Conservation (phyloP, 768 basidiomycete genomes). For the Hypholoma fasciculare region DNA sequence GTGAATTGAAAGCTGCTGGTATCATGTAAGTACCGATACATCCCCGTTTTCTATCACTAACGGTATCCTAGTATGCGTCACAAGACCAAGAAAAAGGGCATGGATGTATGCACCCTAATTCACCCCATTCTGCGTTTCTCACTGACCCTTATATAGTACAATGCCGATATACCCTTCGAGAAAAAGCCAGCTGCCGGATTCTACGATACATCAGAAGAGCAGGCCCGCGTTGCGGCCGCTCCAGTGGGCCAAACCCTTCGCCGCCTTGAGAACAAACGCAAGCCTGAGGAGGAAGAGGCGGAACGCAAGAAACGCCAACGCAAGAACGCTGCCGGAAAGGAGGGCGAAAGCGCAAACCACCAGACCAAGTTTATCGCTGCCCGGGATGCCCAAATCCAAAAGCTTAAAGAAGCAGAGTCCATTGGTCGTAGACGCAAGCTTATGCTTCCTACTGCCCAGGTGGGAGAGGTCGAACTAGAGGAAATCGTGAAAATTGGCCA, state of each 20-base stretch:
- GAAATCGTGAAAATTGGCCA: conserved; percentile 99
- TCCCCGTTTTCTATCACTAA: not conserved
- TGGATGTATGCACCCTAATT: conserved; percentile 71
- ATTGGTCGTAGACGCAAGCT: conserved; percentile 87
- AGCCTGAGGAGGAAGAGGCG: conserved; percentile 90
- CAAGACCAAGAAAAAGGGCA: conserved; percentile 94
- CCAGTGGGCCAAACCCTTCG: conserved; percentile 91
- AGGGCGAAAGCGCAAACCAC: conserved; percentile 57
- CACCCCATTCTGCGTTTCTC: conserved; percentile 6
- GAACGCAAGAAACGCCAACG: conserved; percentile 90
- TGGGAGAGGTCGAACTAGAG: conserved; percentile 92
- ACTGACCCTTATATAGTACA: conserved; percentile 62
- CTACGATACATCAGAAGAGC: conserved; percentile 95
- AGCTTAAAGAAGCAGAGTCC: conserved; percentile 95
- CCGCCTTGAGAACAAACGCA: conserved; percentile 94
- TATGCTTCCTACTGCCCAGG: conserved; percentile 85
- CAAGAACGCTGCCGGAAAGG: conserved; percentile 61
- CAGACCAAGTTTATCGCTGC: conserved; percentile 97
- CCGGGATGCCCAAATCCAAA: conserved; percentile 96
- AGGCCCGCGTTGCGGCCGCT: conserved; percentile 81
- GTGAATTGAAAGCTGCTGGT: conserved; percentile 96
- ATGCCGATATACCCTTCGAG: conserved; percentile 98
- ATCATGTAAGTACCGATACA: conserved; percentile 69
- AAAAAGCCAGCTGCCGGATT: conserved; percentile 95
- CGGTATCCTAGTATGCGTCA: conserved; percentile 68